These are phyloP conservation scores for Tranzscheliella williamsii DNA, from an alignment of 1,284 basidiomycete species.

Conservation along the genomic window DNA sequence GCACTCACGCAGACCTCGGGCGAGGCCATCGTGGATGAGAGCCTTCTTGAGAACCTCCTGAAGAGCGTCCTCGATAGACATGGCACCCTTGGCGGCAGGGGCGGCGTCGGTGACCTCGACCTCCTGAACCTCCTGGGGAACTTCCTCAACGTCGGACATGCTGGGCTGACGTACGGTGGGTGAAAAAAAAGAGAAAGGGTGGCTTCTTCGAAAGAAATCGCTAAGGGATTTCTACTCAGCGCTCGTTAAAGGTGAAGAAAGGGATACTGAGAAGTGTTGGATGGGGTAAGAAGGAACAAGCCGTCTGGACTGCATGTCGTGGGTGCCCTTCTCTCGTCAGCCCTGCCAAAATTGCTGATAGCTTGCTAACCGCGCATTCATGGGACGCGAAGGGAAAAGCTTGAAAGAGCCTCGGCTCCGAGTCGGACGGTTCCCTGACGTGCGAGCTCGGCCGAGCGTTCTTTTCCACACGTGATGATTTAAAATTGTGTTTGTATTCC, in stretches of 20 bases:
- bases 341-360: too few species aligned
- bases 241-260: conserved; percentile 27
- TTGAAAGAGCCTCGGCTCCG: too few species aligned
- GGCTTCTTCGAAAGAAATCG: conserved; percentile 60
- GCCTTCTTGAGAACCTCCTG: conserved; percentile 94
- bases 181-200: conserved; percentile 9
- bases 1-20: conserved; percentile 94
- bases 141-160: conserved; percentile 61
- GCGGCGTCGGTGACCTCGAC: conserved; percentile 74
- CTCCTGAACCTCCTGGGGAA: conserved; percentile 63
- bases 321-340: too few species aligned
- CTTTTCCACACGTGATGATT: too few species aligned
- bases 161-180: conserved; percentile 15
- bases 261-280: conserved; percentile 18
- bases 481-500: too few species aligned
- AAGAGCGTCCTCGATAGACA: conserved; percentile 96
- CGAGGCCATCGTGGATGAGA: conserved; percentile 95
- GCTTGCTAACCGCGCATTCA: too few species aligned
- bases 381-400: too few species aligned
- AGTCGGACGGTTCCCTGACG: too few species aligned
- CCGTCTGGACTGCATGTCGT: too few species aligned
- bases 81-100: conserved; percentile 74
- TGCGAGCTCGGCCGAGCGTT: too few species aligned
- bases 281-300: too few species aligned
- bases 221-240: conserved; percentile 49